Percentiles rank a stretch among this genome's conserved stretches.
Evolutionary conservation across 805 yeast genomes (phyloP).

Genomic region (Kazachstania taianensis): DNA sequence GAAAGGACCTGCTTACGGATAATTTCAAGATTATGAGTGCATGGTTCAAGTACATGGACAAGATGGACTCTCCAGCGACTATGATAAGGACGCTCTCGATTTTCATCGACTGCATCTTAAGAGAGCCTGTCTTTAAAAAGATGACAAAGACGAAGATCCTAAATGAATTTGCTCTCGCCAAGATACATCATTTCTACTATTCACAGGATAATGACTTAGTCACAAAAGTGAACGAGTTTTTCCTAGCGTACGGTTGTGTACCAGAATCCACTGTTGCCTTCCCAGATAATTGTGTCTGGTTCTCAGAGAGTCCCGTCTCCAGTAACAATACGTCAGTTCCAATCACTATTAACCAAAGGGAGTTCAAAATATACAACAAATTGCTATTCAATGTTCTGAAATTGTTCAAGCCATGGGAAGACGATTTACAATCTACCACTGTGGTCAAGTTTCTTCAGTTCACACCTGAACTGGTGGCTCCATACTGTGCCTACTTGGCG

Average conservation of each 20-base stretch:
- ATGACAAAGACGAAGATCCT: slow-evolving; percentile 64
- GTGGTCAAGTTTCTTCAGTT: slow-evolving; percentile 39
- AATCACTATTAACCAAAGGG: slow-evolving; percentile 38
- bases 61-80: slow-evolving; percentile 41
- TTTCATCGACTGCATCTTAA: slow-evolving; percentile 41
- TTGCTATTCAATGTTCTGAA: slow-evolving; percentile 52
- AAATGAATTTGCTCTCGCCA: slow-evolving; percentile 63
- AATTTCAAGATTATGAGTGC: slow-evolving; percentile 49
- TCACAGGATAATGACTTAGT: slow-evolving; percentile 31
- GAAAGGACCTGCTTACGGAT: slow-evolving; percentile 54
- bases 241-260: slow-evolving; percentile 42
- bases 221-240: slow-evolving; percentile 35
- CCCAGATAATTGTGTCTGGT: slow-evolving; percentile 45
- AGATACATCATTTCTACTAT: slow-evolving; percentile 44
- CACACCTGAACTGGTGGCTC: slow-evolving; percentile 64
- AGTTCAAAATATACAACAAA: slow-evolving; percentile 57
- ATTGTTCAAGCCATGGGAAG: slow-evolving; percentile 73
- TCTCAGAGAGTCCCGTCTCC: slow-evolving; percentile 22
- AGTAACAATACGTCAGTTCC: slow-evolving; percentile 32
- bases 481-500: slow-evolving; percentile 50
- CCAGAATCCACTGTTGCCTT: slow-evolving; percentile 37
- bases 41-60: slow-evolving; percentile 55
- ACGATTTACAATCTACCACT: slow-evolving; percentile 49
- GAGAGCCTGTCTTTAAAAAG: slow-evolving; percentile 52
- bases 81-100: slow-evolving; percentile 35